Conservation (phyloP, 495 filamentous ascomycete species). For the Podospora didyma region DNA sequence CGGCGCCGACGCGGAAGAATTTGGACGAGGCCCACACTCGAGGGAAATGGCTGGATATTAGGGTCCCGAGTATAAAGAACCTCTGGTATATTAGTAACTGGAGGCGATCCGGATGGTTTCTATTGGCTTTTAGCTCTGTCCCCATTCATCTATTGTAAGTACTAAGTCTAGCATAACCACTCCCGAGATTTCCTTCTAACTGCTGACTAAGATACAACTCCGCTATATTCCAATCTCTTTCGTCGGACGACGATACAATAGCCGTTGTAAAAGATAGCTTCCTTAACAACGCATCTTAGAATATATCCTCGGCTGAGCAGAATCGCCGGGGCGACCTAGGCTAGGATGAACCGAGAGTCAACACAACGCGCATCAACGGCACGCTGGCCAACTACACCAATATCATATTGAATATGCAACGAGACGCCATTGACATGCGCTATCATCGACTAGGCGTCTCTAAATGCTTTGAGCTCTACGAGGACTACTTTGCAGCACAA, state of each 20-base stretch:
- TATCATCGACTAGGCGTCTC: constrained; percentile 17
- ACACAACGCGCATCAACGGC: constrained; percentile 8
- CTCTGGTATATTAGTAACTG: too few species aligned
- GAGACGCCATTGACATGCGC: constrained; percentile 2
- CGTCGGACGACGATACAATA: constrained; percentile 32
- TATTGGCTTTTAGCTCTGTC: too few species aligned
- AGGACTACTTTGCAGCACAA: constrained; percentile 24
- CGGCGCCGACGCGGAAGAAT: too few species aligned
- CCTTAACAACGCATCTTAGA: constrained; percentile 13
- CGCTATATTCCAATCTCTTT: constrained; percentile 37
- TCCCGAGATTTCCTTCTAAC: too few species aligned
- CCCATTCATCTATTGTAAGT: too few species aligned
- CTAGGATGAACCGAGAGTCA: constrained; percentile 16
- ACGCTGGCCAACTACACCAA: constrained; percentile 10
- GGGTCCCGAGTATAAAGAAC: too few species aligned
- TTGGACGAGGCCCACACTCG: too few species aligned
- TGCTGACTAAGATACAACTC: constrained; percentile 35
- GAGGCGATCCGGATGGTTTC: too few species aligned
- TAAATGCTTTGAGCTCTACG: constrained; percentile 25
- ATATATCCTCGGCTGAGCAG: background rate
- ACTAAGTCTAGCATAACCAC: too few species aligned
- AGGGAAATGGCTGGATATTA: too few species aligned
- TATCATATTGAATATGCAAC: constrained; percentile 20
- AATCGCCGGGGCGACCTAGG: constrained; percentile 3
- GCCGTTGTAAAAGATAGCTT: constrained; percentile 18